Percentiles rank a stretch among this genome's conserved stretches.
phyloP scores from a whole-genome alignment of 257 asterid species.

The Striga asiatica region DNA sequence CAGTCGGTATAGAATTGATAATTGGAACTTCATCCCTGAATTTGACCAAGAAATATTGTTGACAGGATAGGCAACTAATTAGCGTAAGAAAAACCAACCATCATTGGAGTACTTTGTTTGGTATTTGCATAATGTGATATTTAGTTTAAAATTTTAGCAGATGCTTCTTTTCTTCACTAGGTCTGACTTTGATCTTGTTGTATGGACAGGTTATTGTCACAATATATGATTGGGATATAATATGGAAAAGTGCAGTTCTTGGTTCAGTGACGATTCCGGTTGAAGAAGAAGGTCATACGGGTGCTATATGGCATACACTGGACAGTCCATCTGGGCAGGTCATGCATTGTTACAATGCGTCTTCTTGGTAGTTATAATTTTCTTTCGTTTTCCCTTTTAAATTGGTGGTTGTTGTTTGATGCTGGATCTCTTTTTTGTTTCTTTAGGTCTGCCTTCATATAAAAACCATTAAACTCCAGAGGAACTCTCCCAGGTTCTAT shows the following conservation, averaged over 20 bases:
- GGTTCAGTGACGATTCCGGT: conserved; percentile 72
- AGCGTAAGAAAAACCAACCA: background rate
- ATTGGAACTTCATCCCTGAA: background rate
- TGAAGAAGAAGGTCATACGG: conserved; percentile 76
- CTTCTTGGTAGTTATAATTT: conserved; percentile 5
- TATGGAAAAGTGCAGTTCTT: conserved; percentile 99
- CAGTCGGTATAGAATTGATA: background rate
- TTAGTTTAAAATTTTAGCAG: background rate
- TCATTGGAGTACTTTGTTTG: conserved; percentile 1
- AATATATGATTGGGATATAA: conserved; percentile 96
- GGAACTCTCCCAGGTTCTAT: conserved; percentile 48
- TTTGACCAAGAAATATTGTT: background rate
- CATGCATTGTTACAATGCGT: conserved; percentile 5
- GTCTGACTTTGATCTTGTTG: conserved; percentile 16
- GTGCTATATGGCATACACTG: conserved; percentile 80
- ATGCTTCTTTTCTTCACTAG: conserved; percentile 1
- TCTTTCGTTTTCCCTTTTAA: background rate
- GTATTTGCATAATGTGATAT: background rate
- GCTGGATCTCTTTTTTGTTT: conserved; percentile 10
- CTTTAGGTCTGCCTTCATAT: conserved; percentile 87
- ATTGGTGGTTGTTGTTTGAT: background rate
- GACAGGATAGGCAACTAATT: background rate
- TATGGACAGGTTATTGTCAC: conserved; percentile 81
- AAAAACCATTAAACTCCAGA: conserved; percentile 54
- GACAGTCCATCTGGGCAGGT: conserved; percentile 97